These are phyloP conservation scores for Trichodelitschia bisporula DNA, from an alignment of 495 filamentous ascomycete species.

Conservation along the genomic window DNA sequence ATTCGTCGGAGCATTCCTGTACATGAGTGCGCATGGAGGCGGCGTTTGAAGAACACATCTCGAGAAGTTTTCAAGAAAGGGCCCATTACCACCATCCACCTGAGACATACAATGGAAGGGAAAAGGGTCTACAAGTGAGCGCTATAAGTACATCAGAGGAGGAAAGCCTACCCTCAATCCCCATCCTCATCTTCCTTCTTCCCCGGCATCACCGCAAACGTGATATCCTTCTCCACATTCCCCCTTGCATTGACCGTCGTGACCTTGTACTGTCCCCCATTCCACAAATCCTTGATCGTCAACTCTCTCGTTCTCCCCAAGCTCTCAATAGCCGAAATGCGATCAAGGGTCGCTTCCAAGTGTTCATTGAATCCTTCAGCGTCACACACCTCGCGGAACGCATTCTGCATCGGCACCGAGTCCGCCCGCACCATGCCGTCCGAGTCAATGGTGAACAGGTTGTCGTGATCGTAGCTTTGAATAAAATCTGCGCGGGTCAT, in stretches of 20 bases:
- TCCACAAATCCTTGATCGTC: constrained; percentile 61
- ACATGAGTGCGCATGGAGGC: no score
- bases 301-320: constrained; percentile 77
- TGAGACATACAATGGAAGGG: no score
- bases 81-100: no score
- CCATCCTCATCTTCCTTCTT: constrained; percentile 10
- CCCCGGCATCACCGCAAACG: constrained; percentile 13
- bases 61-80: no score
- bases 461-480: constrained; percentile 71
- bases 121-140: no score
- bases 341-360: constrained; percentile 54
- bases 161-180: no score
- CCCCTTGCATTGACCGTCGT: constrained; percentile 27
- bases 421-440: constrained; percentile 75
- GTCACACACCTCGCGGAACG: constrained; percentile 59
- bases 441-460: constrained; percentile 86
- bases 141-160: no score
- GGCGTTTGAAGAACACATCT: no score
- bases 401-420: constrained; percentile 85
- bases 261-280: constrained; percentile 60
- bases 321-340: constrained; percentile 78
- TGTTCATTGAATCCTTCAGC: constrained; percentile 53
- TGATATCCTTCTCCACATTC: constrained; percentile 10
- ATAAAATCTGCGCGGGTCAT: constrained; percentile 97
- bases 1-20: no score